Base-by-base conservation (phyloP, 2,329 filamentous ascomycete genomes). In the Hirsutella thompsonii region DNA sequence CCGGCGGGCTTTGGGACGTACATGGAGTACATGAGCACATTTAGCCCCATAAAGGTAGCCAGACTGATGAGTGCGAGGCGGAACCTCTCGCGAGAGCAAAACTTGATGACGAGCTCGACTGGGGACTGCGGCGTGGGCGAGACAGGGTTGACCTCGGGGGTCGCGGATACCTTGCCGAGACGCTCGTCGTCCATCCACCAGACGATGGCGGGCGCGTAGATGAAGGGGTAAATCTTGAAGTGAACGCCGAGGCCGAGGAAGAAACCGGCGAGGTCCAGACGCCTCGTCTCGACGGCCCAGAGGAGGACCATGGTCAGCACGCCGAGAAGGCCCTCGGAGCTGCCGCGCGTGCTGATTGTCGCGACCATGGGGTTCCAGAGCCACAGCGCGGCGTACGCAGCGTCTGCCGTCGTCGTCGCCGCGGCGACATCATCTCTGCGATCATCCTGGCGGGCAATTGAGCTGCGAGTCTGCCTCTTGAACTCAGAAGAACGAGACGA, bases 211-310 rank as follows among this genome's bases (percentile, higher is more conserved):
- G 81, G 76, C 2, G 85, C 90, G 60, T 98, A 98, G 45, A 98
- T 86, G 60, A 96, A 94, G 0, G 92, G 92, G 54, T 98, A 98
- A 46, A 98, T 96, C 70, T 98, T 98, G 65, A 98, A 93, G 63
- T 98, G 92, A 20, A 96, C 89, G 1, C 78, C 78, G 21, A 94
- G 63, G 0, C 92, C 92, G 3, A 98, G 68, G 23, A 96, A 59
- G 3, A 79, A 48, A 0, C 85, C 90, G 0, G 88, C 83, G 8
- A 93, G 56, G 1, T 62, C 54, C 16, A 83, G 64, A n/a, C 68
- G 67, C 39, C 69, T 70, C 39, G 73, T 67, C 47, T 88, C 64
- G 1, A 84, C 81, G 0, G 89, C 84, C 84, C 86, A 96, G 10
- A 98, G 62, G 29, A 96, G 60, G 0, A 77, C 83, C 46, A 87